phyloP scores from a whole-genome alignment of 75 land plant genomes.

The Larix kaempferi region DNA sequence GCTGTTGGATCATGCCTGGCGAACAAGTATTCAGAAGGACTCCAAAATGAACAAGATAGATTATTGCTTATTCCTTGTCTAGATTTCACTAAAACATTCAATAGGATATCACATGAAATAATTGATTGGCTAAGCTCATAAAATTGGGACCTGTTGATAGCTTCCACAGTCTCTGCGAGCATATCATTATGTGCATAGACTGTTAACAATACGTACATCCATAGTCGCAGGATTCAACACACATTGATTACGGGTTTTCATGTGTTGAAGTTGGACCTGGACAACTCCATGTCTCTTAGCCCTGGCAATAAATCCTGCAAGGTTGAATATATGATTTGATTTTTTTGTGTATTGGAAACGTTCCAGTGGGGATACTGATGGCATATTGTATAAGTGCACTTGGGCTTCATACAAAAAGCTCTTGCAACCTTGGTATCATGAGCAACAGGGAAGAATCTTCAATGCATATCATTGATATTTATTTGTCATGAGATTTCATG shows the following conservation, averaged over 20 bases:
- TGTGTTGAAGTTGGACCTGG: conserved; percentile 11
- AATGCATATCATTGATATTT: too few relatives aligned
- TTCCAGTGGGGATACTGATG: conserved; percentile 66
- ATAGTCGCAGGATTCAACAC: conserved; percentile 13
- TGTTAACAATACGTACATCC: conserved; percentile 53
- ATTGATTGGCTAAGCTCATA: conserved; percentile 42
- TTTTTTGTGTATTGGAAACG: neutral
- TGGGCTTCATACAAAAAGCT: conserved; percentile 23
- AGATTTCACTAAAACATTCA: conserved; percentile 45
- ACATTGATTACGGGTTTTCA: conserved; percentile 5
- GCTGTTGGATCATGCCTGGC: too few relatives aligned
- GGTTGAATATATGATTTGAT: neutral
- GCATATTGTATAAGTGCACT: conserved; percentile 39
- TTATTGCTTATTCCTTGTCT: too few relatives aligned
- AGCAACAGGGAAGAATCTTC: conserved; percentile 32
- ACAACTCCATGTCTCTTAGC: conserved; percentile 8
- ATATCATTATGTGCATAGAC: conserved; percentile 32
- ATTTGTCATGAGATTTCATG: too few relatives aligned
- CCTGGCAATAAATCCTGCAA: neutral
- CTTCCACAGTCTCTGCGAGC: conserved; percentile 36
- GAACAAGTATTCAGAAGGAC: too few relatives aligned
- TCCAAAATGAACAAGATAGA: too few relatives aligned
- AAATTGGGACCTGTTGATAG: conserved; percentile 46
- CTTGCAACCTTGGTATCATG: conserved; percentile 61
- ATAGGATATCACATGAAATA: conserved; percentile 49